These are phyloP conservation scores for Arthroderma sp. DNA, from an alignment of 2,329 filamentous ascomycete species.

Conservation along the genomic window DNA sequence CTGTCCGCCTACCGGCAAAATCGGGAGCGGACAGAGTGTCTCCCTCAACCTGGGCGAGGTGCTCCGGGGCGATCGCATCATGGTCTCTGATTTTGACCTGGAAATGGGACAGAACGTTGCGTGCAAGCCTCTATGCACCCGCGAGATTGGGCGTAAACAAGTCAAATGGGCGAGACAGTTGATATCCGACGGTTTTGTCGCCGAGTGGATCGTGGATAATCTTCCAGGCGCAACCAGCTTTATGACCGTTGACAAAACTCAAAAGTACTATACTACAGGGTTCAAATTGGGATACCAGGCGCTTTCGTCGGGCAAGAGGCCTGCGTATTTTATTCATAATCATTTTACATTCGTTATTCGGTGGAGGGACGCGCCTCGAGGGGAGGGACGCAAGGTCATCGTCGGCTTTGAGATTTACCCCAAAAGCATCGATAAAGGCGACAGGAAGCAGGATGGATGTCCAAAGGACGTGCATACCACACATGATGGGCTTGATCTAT, in stretches of 20 bases:
- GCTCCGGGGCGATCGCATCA: constrained; percentile 73
- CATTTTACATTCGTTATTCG: constrained; percentile 77
- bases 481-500: constrained; percentile 53
- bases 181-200: constrained; percentile 69
- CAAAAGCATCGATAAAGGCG: constrained; percentile 60
- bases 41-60: constrained; percentile 79
- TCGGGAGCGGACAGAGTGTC: constrained; percentile 62
- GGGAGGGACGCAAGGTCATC: constrained; percentile 61
- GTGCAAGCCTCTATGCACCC: constrained; percentile 61
- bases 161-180: constrained; percentile 58
- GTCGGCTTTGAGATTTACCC: constrained; percentile 85
- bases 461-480: constrained; percentile 54
- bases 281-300: constrained; percentile 80
- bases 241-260: constrained; percentile 69
- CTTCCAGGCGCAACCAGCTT: constrained; percentile 80
- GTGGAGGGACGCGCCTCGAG: constrained; percentile 59
- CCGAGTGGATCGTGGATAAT: constrained; percentile 89
- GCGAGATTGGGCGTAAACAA: constrained; percentile 51
- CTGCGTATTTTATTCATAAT: constrained; percentile 69
- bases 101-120: constrained; percentile 63
- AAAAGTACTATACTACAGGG: constrained; percentile 79
- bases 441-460: constrained; percentile 53
- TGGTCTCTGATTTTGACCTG: constrained; percentile 71
- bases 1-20: constrained; percentile 61
- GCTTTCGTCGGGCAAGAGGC: constrained; percentile 46